Evolutionary conservation across 2,329 filamentous ascomycete genomes (phyloP), one percentile per base, ranked within the genome.

Genomic region (Sporothrix mexicana): DNA sequence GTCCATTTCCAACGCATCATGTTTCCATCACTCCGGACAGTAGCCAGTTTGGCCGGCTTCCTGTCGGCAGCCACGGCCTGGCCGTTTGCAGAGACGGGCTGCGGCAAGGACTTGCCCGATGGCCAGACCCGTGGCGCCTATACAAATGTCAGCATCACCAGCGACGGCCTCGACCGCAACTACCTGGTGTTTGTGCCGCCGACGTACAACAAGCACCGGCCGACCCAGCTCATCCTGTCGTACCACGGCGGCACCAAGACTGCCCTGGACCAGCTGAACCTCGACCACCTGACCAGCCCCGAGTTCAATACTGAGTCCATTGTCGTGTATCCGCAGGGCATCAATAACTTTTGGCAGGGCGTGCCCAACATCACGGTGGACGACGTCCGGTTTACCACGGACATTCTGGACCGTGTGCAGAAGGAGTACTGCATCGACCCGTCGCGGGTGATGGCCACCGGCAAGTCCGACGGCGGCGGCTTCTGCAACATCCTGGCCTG

Each of bases 191-290:
- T 51, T 41, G 66, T 68, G 3, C 66, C 66, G 47, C 66, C 66
- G 23, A 68, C 47, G 6, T 68, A 68, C 66, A 41, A 53, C 23
- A 51, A 51, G 8, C 15, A 30, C 25, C 30, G 41, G 23, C 66
- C 66, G 0, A 68, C 66, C 7, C 66, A 68, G 66, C 23, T 68
- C 15, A 68, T 68, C 47, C 66, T 68, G 45, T 68, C 66, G 23
- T 68, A 55, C 47, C 66, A 68, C 66, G 66, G 66, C 47, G 66
- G 66, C 47, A 53, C 47, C 66, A 68, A 53, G 66, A 68, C 66
- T 2, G 66, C 66, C 1, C 17, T 53, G n/a, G 23, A 68, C 7
- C 66, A 68, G 47, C 66, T 68, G 8, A 9, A 68, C 15, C 66
- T 68, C 0, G 66, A 68, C 47, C 10, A 68, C 23, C 25, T 68